Evolutionary conservation across 1,284 basidiomycete species (phyloP), one percentile per base, ranked within the genome.

Genomic region (Apiotrichum gracile): DNA sequence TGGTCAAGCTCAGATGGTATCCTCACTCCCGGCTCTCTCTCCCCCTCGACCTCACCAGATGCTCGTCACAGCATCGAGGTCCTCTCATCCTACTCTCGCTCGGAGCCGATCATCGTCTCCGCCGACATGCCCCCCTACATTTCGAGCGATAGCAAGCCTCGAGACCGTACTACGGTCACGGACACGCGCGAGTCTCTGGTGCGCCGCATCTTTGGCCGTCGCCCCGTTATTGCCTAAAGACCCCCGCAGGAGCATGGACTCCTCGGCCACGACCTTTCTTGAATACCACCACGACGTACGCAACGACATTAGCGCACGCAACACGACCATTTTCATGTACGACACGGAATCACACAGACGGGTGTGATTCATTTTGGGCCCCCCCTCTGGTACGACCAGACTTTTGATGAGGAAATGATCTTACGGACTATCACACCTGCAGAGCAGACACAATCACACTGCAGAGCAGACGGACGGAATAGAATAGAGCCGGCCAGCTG

Each of bases 1-100:
- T 71, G 19, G 17, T 34, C 43, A 3, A 16, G 74, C 47, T 73
- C 71, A 3, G 70, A 71, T 40, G 60, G 66, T 53, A 64, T 62
- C 21, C 47, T 66, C 21, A 70, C 69, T 17, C 71, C 71, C 12
- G 37, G 27, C 17, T 52, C 52, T 21, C 37, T 33, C 38, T 24
- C 47, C 5, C 29, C 24, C 10, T 6, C 47, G 19, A 53, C 47
- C 8, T 48, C 46, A 19, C 40, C 49, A 7, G 21, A 38, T n/a
- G 21, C 35, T 21, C 33, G 25, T 27, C 27, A 26, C 13, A 12
- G 6, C 22, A 31, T 27, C 38, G 39, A 26, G 21, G 21, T 31
- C 10, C 8, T 29, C 39, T 26, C 39, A 24, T 26, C 26, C n/a
- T 24, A 40, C 16, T 21, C 38, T 13, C 25, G 19, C 26, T 41